phyloP scores from a whole-genome alignment of 768 basidiomycete genomes.

The Daedaleopsis sinensis region DNA sequence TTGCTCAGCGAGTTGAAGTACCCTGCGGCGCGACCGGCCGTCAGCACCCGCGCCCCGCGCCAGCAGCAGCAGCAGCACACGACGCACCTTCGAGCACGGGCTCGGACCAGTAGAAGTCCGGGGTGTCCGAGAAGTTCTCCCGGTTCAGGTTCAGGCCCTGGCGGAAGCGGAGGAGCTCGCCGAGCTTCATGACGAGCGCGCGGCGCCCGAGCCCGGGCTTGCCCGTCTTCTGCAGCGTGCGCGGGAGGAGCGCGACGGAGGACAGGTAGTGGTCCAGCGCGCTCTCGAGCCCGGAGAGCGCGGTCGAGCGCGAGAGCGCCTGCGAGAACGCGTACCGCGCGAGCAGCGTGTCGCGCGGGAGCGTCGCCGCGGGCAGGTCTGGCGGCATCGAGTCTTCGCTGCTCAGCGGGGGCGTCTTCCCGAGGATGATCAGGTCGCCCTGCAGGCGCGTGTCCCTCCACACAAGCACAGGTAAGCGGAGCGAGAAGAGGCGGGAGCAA shows the following conservation, averaged over 20 bases:
- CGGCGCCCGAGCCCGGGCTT: constrained; percentile 81
- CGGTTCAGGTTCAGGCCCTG: constrained; percentile 90
- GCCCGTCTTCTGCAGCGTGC: constrained; percentile 74
- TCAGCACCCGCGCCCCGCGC: too few relatives aligned
- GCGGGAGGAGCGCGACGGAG: constrained; percentile 80
- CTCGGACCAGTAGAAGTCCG: constrained; percentile 95
- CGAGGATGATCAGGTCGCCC: constrained; percentile 91
- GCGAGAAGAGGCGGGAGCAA: neutral
- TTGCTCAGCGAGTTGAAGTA: constrained; percentile 85
- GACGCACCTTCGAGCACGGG: constrained; percentile 81
- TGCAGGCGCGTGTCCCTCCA: constrained; percentile 84
- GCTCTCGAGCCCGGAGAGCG: constrained; percentile 85
- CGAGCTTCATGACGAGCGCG: constrained; percentile 90
- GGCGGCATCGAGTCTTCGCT: constrained; percentile 48
- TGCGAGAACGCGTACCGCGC: constrained; percentile 93
- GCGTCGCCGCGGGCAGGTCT: constrained; percentile 49
- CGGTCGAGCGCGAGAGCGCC: constrained; percentile 86
- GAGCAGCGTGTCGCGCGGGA: constrained; percentile 73
- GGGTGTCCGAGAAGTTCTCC: constrained; percentile 87
- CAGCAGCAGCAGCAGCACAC: neutral
- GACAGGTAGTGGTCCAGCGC: constrained; percentile 83
- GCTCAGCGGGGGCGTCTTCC: constrained; percentile 63
- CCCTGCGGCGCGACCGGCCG: constrained; percentile 38
- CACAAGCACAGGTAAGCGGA: neutral
- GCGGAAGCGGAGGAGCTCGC: constrained; percentile 88